These are phyloP conservation scores for Cercospora citrullina DNA, from an alignment of 2,329 filamentous ascomycete species.

Conservation along the genomic window DNA sequence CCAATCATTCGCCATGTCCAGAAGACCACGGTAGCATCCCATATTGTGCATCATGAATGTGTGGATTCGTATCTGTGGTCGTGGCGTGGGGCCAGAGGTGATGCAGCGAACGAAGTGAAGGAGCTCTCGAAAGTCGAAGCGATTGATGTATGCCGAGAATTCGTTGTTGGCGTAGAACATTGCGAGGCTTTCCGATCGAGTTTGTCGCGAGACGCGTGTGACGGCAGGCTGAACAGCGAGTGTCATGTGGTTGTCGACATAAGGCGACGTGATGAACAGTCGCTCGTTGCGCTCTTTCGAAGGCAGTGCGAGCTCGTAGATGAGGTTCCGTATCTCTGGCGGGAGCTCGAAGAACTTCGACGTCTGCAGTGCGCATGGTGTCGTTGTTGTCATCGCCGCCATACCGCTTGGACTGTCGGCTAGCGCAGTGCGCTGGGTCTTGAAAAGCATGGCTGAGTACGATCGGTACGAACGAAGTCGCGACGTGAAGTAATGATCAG, in stretches of 20 bases:
- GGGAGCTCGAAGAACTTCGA: conserved; percentile 15
- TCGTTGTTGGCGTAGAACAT: conserved; percentile 26
- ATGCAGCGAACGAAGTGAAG: conserved; percentile 12
- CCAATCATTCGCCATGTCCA: conserved; percentile 9
- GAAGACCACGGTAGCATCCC: conserved; percentile 13
- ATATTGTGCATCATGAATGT: conserved; percentile 10
- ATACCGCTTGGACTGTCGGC: not conserved
- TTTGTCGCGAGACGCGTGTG: conserved; percentile 15
- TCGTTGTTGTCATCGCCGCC: not conserved
- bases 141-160: conserved; percentile 21
- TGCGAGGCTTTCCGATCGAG: conserved; percentile 19
- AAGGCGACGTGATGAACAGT: conserved; percentile 1
- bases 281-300: not conserved
- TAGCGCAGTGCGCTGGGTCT: not conserved
- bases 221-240: conserved; percentile 21
- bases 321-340: conserved; percentile 25
- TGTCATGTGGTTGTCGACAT: not conserved
- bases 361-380: conserved; percentile 10
- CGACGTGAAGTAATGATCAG: conserved; percentile 2
- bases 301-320: conserved; percentile 23
- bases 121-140: conserved; percentile 10
- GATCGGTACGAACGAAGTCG: not conserved
- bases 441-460: not conserved
- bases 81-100: conserved; percentile 1
- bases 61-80: conserved; percentile 6